A percentile compares a stretch with the other conserved stretches of the same genome.
Conservation (phyloP, 208 protist genomes). For the Angomonas ambiguus region DNA sequence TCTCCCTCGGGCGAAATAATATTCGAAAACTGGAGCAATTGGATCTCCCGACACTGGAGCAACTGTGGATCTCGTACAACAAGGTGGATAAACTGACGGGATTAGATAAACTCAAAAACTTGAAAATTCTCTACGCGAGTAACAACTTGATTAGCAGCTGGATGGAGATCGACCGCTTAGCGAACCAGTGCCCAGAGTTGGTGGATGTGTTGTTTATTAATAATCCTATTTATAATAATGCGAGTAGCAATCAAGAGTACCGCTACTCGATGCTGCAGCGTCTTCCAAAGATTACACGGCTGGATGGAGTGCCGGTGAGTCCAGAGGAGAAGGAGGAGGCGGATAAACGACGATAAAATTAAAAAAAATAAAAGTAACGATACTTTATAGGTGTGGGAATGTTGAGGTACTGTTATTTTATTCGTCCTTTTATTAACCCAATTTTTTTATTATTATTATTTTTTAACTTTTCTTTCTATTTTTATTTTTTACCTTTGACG, state of each 20-base stretch:
- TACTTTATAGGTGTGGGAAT: too few relatives aligned
- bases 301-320: conserved; percentile 88
- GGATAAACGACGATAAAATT: conserved; percentile 67
- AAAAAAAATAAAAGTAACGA: conserved; percentile 1
- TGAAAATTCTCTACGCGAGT: conserved; percentile 91
- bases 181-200: conserved; percentile 90
- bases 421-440: too few relatives aligned
- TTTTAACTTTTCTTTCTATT: not conserved
- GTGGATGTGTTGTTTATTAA: conserved; percentile 91
- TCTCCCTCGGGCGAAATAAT: conserved; percentile 92
- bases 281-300: conserved; percentile 76
- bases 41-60: conserved; percentile 89
- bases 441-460: not conserved
- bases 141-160: conserved; percentile 95
- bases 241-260: conserved; percentile 74
- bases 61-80: conserved; percentile 96
- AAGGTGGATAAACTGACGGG: conserved; percentile 93
- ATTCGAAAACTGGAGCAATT: conserved; percentile 96
- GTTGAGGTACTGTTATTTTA: not conserved
- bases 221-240: conserved; percentile 88
- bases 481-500: conserved; percentile 9
- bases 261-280: conserved; percentile 85
- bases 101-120: conserved; percentile 91
- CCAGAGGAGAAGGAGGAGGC: conserved; percentile 90
- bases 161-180: conserved; percentile 91